Evolutionary conservation across 1,284 basidiomycete species (phyloP).

Genomic region (Neotropicomus parvogracilis): DNA sequence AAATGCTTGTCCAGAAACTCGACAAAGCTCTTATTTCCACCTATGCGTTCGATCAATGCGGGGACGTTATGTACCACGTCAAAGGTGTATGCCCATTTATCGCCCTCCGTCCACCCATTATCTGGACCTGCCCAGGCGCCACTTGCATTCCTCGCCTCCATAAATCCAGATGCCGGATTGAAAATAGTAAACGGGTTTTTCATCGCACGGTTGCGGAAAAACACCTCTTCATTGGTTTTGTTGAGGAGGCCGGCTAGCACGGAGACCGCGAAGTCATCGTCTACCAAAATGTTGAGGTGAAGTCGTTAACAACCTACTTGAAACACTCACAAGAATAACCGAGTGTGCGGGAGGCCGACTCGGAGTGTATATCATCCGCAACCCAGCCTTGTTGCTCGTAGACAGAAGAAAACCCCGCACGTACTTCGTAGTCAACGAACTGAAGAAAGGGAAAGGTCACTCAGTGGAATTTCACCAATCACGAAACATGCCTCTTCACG

Average conservation of each 20-base stretch:
- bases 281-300: constrained; percentile 36
- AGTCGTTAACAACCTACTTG: too few relatives aligned
- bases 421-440: constrained; percentile 78
- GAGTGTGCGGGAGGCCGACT: constrained; percentile 72
- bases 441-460: constrained; percentile 26
- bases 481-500: constrained; percentile 57
- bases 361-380: constrained; percentile 75
- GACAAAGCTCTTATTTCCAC: constrained; percentile 64
- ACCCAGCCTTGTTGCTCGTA: constrained; percentile 74
- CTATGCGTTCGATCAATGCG: constrained; percentile 58
- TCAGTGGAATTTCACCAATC: background rate
- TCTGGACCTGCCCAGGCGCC: constrained; percentile 72
- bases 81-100: constrained; percentile 81
- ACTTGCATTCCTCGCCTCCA: constrained; percentile 71
- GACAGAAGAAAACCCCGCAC: constrained; percentile 70
- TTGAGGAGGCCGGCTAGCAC: constrained; percentile 55
- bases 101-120: constrained; percentile 78
- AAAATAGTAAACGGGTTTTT: constrained; percentile 62
- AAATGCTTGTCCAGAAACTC: constrained; percentile 75
- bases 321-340: constrained; percentile 67
- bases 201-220: constrained; percentile 56
- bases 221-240: constrained; percentile 47
- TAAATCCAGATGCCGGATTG: constrained; percentile 71
- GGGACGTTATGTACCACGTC: constrained; percentile 73
- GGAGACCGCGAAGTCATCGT: constrained; percentile 75